A percentile compares a stretch with the other conserved stretches of the same genome.
These are phyloP conservation scores for Phoenix roebelenii DNA, from an alignment of 176 grass and related monocot genomes.

Conservation along the genomic window DNA sequence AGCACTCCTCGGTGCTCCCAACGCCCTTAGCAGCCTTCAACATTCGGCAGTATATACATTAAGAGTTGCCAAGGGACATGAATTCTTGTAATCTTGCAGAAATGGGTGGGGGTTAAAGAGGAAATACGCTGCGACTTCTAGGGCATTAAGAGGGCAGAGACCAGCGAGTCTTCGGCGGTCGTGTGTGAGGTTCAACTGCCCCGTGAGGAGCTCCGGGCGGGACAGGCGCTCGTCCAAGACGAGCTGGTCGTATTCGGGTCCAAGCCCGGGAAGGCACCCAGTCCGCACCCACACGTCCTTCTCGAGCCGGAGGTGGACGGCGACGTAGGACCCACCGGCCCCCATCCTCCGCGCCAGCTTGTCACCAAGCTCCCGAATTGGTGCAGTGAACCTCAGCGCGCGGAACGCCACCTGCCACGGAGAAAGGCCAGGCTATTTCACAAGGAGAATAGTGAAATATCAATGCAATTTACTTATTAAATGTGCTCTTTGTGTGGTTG, in stretches of 20 bases:
- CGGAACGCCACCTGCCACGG: slow-evolving; percentile 8
- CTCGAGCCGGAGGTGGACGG: slow-evolving; percentile 9
- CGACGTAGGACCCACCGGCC: not conserved
- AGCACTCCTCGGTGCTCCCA: slow-evolving; percentile 5
- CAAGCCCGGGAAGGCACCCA: slow-evolving; percentile 4
- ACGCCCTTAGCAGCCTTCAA: slow-evolving; percentile 2
- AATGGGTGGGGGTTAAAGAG: too few relatives aligned
- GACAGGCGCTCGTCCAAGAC: not conserved
- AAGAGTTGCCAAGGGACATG: too few relatives aligned
- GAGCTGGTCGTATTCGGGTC: not conserved
- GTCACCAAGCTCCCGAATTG: slow-evolving; percentile 7
- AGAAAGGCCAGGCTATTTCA: too few relatives aligned
- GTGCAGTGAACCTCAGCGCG: slow-evolving; percentile 8
- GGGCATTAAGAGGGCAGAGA: slow-evolving; percentile 4
- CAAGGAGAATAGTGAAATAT: too few relatives aligned
- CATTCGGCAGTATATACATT: not conserved
- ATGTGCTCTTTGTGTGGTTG: too few relatives aligned
- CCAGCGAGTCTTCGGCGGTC: slow-evolving; percentile 7
- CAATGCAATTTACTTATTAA: too few relatives aligned
- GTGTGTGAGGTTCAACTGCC: slow-evolving; percentile 2
- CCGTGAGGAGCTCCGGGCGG: slow-evolving; percentile 13
- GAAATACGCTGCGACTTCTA: slow-evolving; percentile 5
- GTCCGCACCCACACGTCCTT: slow-evolving; percentile 19
- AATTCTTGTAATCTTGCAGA: too few relatives aligned
- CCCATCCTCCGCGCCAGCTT: slow-evolving; percentile 12